These are phyloP conservation scores for Puccinia horiana DNA, from an alignment of 1,284 basidiomycete species.

Conservation along the genomic window DNA sequence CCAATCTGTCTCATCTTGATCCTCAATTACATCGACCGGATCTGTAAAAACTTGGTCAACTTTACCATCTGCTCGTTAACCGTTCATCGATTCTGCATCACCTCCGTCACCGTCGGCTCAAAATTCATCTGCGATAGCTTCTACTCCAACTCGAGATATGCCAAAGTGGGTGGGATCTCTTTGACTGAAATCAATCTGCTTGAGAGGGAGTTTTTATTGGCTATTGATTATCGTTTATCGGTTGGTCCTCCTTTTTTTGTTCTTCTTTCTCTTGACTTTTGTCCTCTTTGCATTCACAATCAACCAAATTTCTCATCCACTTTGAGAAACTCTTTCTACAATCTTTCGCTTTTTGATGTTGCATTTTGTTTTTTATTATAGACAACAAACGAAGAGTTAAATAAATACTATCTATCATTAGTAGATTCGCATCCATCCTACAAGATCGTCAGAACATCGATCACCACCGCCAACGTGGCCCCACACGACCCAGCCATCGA, in stretches of 20 bases:
- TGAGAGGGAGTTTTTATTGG: conserved; percentile 83
- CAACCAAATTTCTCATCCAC: background rate
- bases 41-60: conserved; percentile 76
- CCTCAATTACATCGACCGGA: conserved; percentile 90
- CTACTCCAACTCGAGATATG: conserved; percentile 86
- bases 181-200: conserved; percentile 84
- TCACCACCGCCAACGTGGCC: background rate
- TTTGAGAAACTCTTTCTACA: background rate
- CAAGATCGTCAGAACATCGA: background rate
- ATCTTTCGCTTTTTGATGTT: background rate
- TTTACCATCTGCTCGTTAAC: conserved; percentile 92
- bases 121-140: conserved; percentile 91
- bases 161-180: conserved; percentile 88
- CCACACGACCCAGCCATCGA: background rate
- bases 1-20: conserved; percentile 83
- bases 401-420: conserved; percentile 41
- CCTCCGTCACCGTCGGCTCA: conserved; percentile 79
- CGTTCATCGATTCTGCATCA: conserved; percentile 90
- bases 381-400: conserved; percentile 32
- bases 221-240: conserved; percentile 87
- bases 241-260: conserved; percentile 64
- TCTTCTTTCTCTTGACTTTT: background rate
- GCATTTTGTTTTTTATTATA: background rate
- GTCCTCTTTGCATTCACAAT: background rate
- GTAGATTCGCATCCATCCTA: conserved; percentile 31